A percentile compares a stretch with the other conserved stretches of the same genome.
phyloP scores from a whole-genome alignment of 2,329 filamentous ascomycete genomes.

The Apiospora saccharicola region DNA sequence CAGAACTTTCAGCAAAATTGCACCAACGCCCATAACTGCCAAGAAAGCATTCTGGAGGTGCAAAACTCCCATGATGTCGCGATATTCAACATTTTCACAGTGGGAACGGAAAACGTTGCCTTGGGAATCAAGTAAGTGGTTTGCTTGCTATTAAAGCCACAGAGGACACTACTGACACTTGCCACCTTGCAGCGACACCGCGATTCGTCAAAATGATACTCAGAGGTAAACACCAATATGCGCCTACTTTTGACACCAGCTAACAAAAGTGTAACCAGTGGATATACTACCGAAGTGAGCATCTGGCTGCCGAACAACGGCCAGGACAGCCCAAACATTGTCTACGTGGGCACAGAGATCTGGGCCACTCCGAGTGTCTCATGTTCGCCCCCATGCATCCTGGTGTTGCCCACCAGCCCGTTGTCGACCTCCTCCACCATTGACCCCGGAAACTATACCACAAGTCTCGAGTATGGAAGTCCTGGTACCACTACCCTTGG shows the following conservation, averaged over 20 bases:
- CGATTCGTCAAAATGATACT: background rate
- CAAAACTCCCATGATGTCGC: conserved; percentile 29
- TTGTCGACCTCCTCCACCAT: conserved; percentile 31
- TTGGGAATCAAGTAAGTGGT: background rate
- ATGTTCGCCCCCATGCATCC: conserved; percentile 29
- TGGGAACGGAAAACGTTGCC: conserved; percentile 30
- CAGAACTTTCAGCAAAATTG: conserved; percentile 44
- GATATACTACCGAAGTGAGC: conserved; percentile 37
- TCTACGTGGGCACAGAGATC: conserved; percentile 33
- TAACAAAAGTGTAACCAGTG: background rate
- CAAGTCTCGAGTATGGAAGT: conserved; percentile 33
- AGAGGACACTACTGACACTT: background rate
- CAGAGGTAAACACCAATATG: background rate
- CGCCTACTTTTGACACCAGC: background rate
- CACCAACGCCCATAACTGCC: conserved; percentile 54
- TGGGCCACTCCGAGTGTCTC: conserved; percentile 7
- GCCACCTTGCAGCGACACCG: background rate
- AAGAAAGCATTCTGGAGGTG: conserved; percentile 41
- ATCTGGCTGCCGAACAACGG: conserved; percentile 37
- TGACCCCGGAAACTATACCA: conserved; percentile 29
- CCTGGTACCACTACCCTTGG: conserved; percentile 27
- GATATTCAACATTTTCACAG: conserved; percentile 35
- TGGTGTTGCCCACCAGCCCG: conserved; percentile 36
- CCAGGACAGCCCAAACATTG: conserved; percentile 31
- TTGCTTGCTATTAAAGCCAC: accelerated